Evolutionary conservation across 164 flowering plant genomes (phyloP).

Genomic region (Vitis rupestris): DNA sequence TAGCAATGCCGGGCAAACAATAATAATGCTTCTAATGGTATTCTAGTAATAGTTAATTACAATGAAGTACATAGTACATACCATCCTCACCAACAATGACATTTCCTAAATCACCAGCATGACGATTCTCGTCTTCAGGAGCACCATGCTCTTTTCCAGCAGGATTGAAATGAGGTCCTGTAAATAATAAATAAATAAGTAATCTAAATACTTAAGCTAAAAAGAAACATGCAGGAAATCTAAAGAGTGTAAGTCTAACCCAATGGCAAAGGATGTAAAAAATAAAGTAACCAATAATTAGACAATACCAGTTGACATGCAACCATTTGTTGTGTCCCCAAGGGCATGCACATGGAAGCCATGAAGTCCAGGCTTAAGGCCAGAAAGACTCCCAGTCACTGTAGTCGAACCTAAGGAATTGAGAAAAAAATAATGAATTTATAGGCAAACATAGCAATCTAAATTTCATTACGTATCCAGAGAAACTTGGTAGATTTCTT

Average conservation of each 20-base stretch:
- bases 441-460: background rate
- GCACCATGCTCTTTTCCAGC: too few relatives aligned
- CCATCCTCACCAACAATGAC: too few relatives aligned
- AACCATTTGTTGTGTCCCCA: constrained; percentile 97
- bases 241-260: too few relatives aligned
- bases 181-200: too few relatives aligned
- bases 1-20: background rate
- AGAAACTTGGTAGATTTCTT: background rate
- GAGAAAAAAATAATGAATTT: background rate
- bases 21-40: background rate
- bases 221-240: background rate
- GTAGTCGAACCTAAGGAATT: constrained; percentile 64
- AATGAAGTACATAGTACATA: too few relatives aligned
- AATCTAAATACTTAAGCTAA: background rate
- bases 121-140: too few relatives aligned
- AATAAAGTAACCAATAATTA: background rate
- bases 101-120: too few relatives aligned
- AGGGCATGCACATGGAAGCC: constrained; percentile 98
- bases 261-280: too few relatives aligned
- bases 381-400: constrained; percentile 73
- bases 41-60: too few relatives aligned
- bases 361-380: constrained; percentile 88
- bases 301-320: constrained; percentile 88
- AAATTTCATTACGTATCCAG: background rate
- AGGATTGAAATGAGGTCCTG: too few relatives aligned